A percentile compares a stretch with the other conserved stretches of the same genome.
These are phyloP conservation scores for Candida takata DNA, from an alignment of 805 yeast species.

Conservation along the genomic window DNA sequence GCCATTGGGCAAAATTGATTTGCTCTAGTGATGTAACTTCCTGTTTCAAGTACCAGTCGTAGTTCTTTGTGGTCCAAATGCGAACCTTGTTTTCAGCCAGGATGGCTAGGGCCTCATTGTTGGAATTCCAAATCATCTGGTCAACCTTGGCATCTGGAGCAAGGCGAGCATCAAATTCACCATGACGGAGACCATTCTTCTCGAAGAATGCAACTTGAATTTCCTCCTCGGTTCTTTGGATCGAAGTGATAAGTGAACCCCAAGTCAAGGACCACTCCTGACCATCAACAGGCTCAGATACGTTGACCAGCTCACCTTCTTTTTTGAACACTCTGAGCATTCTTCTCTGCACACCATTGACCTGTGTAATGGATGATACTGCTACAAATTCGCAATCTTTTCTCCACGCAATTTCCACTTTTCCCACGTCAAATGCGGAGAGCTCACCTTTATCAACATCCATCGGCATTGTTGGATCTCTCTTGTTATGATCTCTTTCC, in stretches of 20 bases:
- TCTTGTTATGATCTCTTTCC: conserved; percentile 54
- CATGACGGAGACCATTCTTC: conserved; percentile 87
- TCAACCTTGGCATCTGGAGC: conserved; percentile 42
- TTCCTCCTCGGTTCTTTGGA: conserved; percentile 56
- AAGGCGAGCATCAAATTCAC: conserved; percentile 68
- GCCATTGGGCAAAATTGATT: conserved; percentile 57
- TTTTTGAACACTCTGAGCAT: conserved; percentile 78
- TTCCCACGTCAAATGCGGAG: conserved; percentile 45
- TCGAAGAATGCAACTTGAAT: conserved; percentile 71
- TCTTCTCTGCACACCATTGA: conserved; percentile 45
- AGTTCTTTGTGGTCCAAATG: conserved; percentile 86
- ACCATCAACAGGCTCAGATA: conserved; percentile 84
- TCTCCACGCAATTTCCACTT: conserved; percentile 73
- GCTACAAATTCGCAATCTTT: conserved; percentile 88
- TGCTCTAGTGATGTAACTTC: conserved; percentile 38
- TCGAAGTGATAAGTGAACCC: conserved; percentile 84
- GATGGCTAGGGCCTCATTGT: conserved; percentile 72
- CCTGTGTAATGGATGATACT: conserved; percentile 48
- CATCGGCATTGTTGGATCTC: conserved; percentile 86
- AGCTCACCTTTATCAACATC: conserved; percentile 62
- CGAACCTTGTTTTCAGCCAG: conserved; percentile 58
- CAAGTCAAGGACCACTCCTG: conserved; percentile 70
- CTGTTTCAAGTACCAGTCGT: conserved; percentile 93
- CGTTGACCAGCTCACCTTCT: conserved; percentile 70
- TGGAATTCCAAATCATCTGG: conserved; percentile 70